These are phyloP conservation scores for Porcisia deanei DNA, from an alignment of 208 protist genomes.

Conservation along the genomic window DNA sequence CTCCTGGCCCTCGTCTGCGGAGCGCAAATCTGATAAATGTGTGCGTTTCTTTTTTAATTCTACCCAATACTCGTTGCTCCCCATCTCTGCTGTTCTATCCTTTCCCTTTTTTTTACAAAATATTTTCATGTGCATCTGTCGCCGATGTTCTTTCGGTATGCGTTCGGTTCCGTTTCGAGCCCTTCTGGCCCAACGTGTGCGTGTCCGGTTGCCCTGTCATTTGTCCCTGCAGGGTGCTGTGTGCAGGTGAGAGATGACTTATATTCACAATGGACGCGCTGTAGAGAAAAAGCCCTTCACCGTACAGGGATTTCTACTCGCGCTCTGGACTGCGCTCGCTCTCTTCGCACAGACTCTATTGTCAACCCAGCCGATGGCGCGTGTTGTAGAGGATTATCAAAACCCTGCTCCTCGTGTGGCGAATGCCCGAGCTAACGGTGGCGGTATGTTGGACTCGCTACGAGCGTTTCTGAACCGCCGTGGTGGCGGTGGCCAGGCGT, in stretches of 20 bases:
- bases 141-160: too few relatives aligned
- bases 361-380: slow-evolving; percentile 40
- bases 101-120: slow-evolving; percentile 7
- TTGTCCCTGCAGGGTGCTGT: neutral
- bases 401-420: slow-evolving; percentile 9
- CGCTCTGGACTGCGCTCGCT: slow-evolving; percentile 38
- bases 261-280: slow-evolving; percentile 74
- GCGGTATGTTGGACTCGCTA: slow-evolving; percentile 1
- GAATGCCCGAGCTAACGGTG: slow-evolving; percentile 2
- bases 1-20: neutral
- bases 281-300: slow-evolving; percentile 81
- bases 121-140: neutral
- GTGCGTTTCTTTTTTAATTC: neutral
- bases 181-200: neutral
- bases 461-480: slow-evolving; percentile 19
- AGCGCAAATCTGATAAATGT: neutral
- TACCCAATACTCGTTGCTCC: neutral
- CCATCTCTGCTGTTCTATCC: neutral
- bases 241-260: slow-evolving; percentile 41
- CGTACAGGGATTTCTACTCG: slow-evolving; percentile 43
- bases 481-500: slow-evolving; percentile 15
- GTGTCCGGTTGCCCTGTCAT: too few relatives aligned
- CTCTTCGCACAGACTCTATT: slow-evolving; percentile 78
- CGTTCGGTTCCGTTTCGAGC: neutral
- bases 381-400: slow-evolving; percentile 49